These are phyloP conservation scores for Xerocomus amazonicus DNA, from an alignment of 1,284 basidiomycete species.

Conservation along the genomic window DNA sequence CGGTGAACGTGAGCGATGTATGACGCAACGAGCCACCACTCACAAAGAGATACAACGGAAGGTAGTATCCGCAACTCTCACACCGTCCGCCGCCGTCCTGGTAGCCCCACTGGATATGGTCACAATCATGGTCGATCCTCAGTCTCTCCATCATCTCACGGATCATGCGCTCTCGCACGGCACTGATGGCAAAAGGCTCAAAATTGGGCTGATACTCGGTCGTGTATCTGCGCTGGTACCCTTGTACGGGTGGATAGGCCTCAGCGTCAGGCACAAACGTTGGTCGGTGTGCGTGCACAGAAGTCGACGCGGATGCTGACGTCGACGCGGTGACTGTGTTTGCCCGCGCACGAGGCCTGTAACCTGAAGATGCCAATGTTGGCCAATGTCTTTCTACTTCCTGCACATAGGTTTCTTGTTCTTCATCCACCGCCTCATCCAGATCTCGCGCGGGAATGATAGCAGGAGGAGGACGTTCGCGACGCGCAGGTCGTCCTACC, in stretches of 20 bases:
- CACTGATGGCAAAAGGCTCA: neutral
- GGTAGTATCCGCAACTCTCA: conserved; percentile 31
- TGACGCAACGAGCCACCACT: conserved; percentile 8
- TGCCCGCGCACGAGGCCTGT: neutral
- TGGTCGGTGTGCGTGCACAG: no score
- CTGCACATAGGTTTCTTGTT: no score
- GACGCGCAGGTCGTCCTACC: conserved; percentile 12
- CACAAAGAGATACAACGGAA: conserved; percentile 37
- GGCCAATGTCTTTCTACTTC: neutral
- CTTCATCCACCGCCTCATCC: no score
- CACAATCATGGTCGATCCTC: conserved; percentile 38
- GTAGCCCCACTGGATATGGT: conserved; percentile 30
- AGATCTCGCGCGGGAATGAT: no score
- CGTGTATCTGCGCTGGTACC: neutral
- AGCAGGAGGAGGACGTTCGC: neutral
- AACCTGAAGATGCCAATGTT: neutral
- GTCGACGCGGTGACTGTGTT: neutral
- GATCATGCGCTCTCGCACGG: conserved; percentile 23
- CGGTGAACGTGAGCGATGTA: neutral
- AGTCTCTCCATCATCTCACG: conserved; percentile 33
- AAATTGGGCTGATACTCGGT: no score
- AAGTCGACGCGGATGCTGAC: neutral
- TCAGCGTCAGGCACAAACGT: no score
- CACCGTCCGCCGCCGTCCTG: conserved; percentile 32
- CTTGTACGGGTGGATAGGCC: neutral